phyloP scores from a whole-genome alignment of 352 stramenopile genomes.

The Pythium guiyangense region DNA sequence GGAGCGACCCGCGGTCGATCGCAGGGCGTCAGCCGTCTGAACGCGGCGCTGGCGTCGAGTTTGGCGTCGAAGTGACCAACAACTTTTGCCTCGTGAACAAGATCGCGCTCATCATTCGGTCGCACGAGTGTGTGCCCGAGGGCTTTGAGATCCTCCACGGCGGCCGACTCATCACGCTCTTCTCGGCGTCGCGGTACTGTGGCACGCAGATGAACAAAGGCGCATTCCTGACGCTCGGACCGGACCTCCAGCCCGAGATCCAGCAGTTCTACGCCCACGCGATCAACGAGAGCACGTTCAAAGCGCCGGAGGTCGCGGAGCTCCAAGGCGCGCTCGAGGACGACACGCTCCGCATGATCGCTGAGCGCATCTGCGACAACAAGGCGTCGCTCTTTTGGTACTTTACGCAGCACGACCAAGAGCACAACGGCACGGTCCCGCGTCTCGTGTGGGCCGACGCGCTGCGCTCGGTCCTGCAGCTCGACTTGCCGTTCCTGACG shows the following conservation, averaged over 20 bases:
- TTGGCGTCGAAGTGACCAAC: conserved; percentile 91
- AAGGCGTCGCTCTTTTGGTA: conserved; percentile 92
- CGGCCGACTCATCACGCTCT: conserved; percentile 89
- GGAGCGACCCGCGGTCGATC: conserved; percentile 88
- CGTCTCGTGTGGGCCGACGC: conserved; percentile 89
- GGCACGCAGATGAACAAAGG: conserved; percentile 92
- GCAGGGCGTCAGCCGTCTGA: conserved; percentile 70
- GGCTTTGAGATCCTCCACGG: conserved; percentile 90
- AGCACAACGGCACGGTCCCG: conserved; percentile 80
- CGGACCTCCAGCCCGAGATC: conserved; percentile 90
- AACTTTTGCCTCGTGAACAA: conserved; percentile 93
- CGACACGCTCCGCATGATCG: conserved; percentile 92
- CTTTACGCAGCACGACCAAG: conserved; percentile 91
- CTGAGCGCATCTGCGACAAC: conserved; percentile 90
- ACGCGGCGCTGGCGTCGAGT: conserved; percentile 89
- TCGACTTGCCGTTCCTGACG: conserved; percentile 89
- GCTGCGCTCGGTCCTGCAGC: conserved; percentile 87
- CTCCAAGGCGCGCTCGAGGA: conserved; percentile 83
- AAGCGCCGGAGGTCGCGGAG: conserved; percentile 53
- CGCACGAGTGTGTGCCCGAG: conserved; percentile 91
- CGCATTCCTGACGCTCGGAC: conserved; percentile 88
- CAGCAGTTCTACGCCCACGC: conserved; percentile 93
- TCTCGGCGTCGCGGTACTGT: conserved; percentile 91
- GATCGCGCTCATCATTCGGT: conserved; percentile 90
- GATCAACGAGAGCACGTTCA: conserved; percentile 79